Conservation (phyloP, 331 rosid species). For the Telfairia occidentalis region DNA sequence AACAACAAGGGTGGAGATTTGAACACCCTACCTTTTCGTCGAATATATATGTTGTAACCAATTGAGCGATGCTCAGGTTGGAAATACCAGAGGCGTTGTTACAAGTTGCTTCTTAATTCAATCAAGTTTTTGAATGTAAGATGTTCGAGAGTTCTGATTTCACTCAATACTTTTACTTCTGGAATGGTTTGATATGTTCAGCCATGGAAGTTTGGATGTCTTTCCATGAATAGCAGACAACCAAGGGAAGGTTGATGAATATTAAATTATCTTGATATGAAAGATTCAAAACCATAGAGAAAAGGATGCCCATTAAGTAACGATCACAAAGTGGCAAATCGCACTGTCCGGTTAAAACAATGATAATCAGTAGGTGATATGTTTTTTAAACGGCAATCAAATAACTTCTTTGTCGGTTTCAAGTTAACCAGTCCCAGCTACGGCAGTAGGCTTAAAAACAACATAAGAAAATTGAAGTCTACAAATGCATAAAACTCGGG, state of each 20-base stretch:
- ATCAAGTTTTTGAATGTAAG: not conserved
- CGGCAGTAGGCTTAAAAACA: not conserved
- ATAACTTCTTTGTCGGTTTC: not conserved
- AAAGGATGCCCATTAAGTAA: not conserved
- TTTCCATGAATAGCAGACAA: not conserved
- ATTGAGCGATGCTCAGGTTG: too few relatives aligned
- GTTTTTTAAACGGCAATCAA: not conserved
- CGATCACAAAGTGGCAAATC: not conserved
- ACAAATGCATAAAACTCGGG: not conserved
- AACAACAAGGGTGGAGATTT: too few relatives aligned
- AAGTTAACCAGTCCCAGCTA: not conserved
- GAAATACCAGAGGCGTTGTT: too few relatives aligned
- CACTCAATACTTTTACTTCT: not conserved
- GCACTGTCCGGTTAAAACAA: not conserved
- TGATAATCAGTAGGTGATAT: not conserved
- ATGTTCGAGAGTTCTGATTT: not conserved
- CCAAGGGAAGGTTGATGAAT: not conserved
- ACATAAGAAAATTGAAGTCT: not conserved
- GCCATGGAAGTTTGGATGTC: not conserved
- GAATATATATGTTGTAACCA: too few relatives aligned
- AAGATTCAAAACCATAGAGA: not conserved
- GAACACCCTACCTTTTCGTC: too few relatives aligned
- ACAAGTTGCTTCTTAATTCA: not conserved
- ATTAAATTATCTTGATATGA: not conserved
- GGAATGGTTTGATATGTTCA: not conserved